Evolutionary conservation across 1,284 basidiomycete genomes (phyloP), one percentile per base, ranked within the genome.

Genomic region (Tilletiopsis washingtonensis): DNA sequence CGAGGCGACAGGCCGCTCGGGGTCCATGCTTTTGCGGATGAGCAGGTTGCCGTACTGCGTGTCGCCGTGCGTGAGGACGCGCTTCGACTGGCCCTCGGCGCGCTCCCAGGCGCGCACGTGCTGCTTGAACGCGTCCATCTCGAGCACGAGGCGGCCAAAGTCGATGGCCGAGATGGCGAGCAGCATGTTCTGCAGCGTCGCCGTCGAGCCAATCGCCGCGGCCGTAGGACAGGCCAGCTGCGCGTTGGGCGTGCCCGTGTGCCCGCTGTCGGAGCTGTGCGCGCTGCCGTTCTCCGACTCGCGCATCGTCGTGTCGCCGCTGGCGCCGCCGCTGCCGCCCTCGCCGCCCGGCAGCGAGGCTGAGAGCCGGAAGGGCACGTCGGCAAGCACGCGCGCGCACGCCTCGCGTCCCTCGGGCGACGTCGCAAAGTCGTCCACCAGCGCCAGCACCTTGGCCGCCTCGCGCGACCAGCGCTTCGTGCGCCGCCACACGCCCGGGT

Each of bases 381-480:
- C 21, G 42, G 43, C 38, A 46, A 68, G 52, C 20, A 63, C 67
- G 34, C 54, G 45, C 21, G 47, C 45, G 37, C 58, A 57, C 1
- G 65, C 66, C 37, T 49, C 63, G 19, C 47, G 44, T 23, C 69
- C 69, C 39, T 59, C 62, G 2, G 65, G 56, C 4, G 66, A 56
- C 26, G 43, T 43, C 6, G 53, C 52, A 25, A 69, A 70, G 12
- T 38, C 37, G 14, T 72, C 69, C 14, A 72, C 61, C 11, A 67
- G 43, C 43, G 61, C 64, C 11, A 72, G 40, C 5, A 70, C 64
- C 37, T 72, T 72, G 45, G 58, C 64, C 2, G 68, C 66, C 49
- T 72, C 68, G 25, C 66, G 54, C 23, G 61, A 59, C 69, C 69
- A 72, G 17, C 69, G 57, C 54, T 72, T 72, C 48, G 66, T 56